Evolutionary conservation across 73 alveolate genomes (phyloP).

Genomic region (Symbiodinium natans): DNA sequence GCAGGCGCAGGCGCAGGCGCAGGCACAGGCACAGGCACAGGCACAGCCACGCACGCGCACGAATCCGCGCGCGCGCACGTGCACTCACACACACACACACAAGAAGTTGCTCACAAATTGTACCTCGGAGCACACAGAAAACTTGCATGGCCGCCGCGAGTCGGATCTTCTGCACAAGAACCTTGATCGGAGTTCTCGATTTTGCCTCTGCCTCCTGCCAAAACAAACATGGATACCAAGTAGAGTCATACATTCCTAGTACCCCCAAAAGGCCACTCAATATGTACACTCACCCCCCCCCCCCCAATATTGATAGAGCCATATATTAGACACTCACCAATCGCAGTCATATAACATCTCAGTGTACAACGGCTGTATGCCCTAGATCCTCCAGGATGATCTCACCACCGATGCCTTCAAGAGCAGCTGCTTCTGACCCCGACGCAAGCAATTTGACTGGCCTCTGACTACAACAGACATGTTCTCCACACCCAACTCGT

Average conservation of each 20-base stretch:
- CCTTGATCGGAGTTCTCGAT: constrained; percentile 60
- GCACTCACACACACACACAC: not conserved
- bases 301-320: too few relatives aligned
- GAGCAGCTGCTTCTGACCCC: too few relatives aligned
- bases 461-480: constrained; percentile 49
- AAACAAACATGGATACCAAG: too few relatives aligned
- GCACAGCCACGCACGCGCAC: not conserved
- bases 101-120: too few relatives aligned
- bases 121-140: too few relatives aligned
- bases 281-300: too few relatives aligned
- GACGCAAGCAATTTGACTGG: not conserved
- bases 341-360: too few relatives aligned
- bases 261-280: too few relatives aligned
- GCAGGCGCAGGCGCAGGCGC: not conserved
- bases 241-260: too few relatives aligned
- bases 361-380: not conserved
- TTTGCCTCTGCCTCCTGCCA: constrained; percentile 16
- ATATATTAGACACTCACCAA: too few relatives aligned
- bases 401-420: constrained; percentile 63
- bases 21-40: not conserved
- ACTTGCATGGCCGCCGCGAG: not conserved
- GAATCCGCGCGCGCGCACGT: too few relatives aligned
- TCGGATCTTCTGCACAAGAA: constrained; percentile 53
- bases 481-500: constrained; percentile 56
- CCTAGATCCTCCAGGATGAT: constrained; percentile 24